Base-by-base conservation (phyloP, 148 eudicot species). In the Euryodendron excelsum region DNA sequence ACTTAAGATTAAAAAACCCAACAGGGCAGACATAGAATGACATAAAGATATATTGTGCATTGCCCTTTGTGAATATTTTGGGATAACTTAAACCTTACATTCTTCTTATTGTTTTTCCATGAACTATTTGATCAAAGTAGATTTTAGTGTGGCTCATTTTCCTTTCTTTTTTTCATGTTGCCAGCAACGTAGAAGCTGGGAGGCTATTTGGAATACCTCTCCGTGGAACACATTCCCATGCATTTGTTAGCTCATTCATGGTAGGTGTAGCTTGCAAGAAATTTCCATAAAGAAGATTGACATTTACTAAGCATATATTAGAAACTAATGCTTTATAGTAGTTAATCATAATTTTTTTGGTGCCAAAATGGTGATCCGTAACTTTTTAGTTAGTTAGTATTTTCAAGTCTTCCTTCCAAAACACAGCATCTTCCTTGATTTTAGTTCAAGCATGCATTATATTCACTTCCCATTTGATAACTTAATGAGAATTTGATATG, bases 161-260 rank as follows among this genome's bases (percentile, higher is more conserved):
- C 44, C 30, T 82, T 41, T 12, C 33, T 75, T 61, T 62, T 56
- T 69, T 11, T 77, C 74, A 53, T 52, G n/a, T 75, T 78, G 69
- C 66, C 89, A 94, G 98, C 91, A 94, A 94, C 80, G 92, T 91
- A 71, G 91, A 90, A 80, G 98, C 98, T 84, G 98, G 95, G 77
- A 91, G 83, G 82, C 85, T 92, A 83, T 94, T 94, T 85, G 98
- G 98, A 81, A 94, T 94, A 81, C 98, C 98, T 31, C 88, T 94
- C 33, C 89, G 89, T 72, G 98, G 98, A 82, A 94, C 98, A 76
- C 98, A 94, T 84, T 94, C 98, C 72, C 98, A 94, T 86, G 98
- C 98, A 66, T 94, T 92, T 91, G 98, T 94, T 76, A 94, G 97
- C 90, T 94, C 98, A 78, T 94, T 88, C 71, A 61, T 79, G 81